A percentile compares a stretch with the other conserved stretches of the same genome.
phyloP scores from a whole-genome alignment of 2,329 filamentous ascomycete genomes.

The Pseudopyrenochaeta lycopersici region DNA sequence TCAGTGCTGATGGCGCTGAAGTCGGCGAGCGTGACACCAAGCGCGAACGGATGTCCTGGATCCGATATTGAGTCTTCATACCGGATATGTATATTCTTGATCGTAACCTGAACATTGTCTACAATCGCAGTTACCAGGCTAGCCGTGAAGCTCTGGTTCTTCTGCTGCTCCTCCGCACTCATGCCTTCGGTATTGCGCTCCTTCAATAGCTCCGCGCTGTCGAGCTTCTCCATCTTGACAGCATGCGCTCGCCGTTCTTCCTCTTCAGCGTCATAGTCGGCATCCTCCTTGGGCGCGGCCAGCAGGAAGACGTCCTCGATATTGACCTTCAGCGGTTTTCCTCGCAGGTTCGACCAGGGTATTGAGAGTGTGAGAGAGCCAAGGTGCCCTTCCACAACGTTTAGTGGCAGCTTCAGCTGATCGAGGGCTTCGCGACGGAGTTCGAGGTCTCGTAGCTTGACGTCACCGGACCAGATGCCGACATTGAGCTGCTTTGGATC shows the following conservation, averaged over 20 bases:
- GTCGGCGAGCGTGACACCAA: slow-evolving; percentile 91
- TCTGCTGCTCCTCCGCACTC: slow-evolving; percentile 93
- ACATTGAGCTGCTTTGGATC: slow-evolving; percentile 98
- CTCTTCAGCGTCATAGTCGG: slow-evolving; percentile 90
- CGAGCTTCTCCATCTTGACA: slow-evolving; percentile 99
- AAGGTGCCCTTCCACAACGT: slow-evolving; percentile 94
- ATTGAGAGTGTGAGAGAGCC: slow-evolving; percentile 92
- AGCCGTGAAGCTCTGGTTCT: slow-evolving; percentile 96
- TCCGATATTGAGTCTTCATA: slow-evolving; percentile 98
- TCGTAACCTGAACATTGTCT: slow-evolving; percentile 95
- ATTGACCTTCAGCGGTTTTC: slow-evolving; percentile 91
- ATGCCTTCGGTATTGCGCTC: slow-evolving; percentile 92
- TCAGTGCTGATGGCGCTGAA: slow-evolving; percentile 98
- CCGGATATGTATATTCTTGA: slow-evolving; percentile 98
- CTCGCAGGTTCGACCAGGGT: slow-evolving; percentile 95
- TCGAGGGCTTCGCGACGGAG: slow-evolving; percentile 94
- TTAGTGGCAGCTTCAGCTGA: slow-evolving; percentile 94
- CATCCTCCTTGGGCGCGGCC: slow-evolving; percentile 93
- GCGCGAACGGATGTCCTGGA: slow-evolving; percentile 91
- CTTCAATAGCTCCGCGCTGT: slow-evolving; percentile 93
- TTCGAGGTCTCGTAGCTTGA: slow-evolving; percentile 92
- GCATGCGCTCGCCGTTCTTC: slow-evolving; percentile 85
- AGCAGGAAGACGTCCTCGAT: slow-evolving; percentile 97
- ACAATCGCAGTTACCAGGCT: slow-evolving; percentile 96
- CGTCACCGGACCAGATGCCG: slow-evolving; percentile 98